phyloP scores from a whole-genome alignment of 495 filamentous ascomycete genomes.

The Penicillium cinerascens region DNA sequence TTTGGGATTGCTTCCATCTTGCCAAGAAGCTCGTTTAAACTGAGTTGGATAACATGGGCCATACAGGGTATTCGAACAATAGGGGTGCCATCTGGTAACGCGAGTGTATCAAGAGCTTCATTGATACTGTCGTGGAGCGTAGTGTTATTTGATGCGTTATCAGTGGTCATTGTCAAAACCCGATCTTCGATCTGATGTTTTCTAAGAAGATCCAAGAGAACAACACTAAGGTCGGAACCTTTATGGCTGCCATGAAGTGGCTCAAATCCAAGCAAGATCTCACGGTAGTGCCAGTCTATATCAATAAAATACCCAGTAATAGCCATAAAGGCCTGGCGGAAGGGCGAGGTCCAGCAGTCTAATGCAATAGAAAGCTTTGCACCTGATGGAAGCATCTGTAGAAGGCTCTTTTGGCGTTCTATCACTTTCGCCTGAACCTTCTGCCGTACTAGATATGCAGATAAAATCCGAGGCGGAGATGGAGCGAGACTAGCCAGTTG shows the following conservation, averaged over 20 bases:
- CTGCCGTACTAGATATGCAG: too few species aligned
- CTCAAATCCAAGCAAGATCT: not conserved
- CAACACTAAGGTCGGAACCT: not conserved
- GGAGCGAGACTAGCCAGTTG: too few species aligned
- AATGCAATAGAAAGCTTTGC: not conserved
- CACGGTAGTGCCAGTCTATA: too few species aligned
- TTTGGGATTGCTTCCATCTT: slow-evolving; percentile 7
- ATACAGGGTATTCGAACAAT: slow-evolving; percentile 12
- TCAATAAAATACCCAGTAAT: too few species aligned
- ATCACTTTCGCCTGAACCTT: too few species aligned
- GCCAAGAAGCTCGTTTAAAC: slow-evolving; percentile 11
- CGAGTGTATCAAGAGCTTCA: not conserved
- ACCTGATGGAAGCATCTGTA: not conserved
- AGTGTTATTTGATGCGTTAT: slow-evolving; percentile 19
- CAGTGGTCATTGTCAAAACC: slow-evolving; percentile 11
- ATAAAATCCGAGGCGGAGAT: too few species aligned
- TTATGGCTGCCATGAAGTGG: not conserved
- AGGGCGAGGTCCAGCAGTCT: too few species aligned
- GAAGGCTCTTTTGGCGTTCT: too few species aligned
- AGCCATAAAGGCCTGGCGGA: too few species aligned
- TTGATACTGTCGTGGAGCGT: slow-evolving; percentile 9
- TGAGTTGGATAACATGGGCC: slow-evolving; percentile 15
- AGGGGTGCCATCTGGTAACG: not conserved
- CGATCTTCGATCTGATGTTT: slow-evolving; percentile 2
- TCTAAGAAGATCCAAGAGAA: not conserved